A percentile compares a stretch with the other conserved stretches of the same genome.
phyloP scores from a whole-genome alignment of 768 basidiomycete species.

The Chalciporus pseudorubinellus region DNA sequence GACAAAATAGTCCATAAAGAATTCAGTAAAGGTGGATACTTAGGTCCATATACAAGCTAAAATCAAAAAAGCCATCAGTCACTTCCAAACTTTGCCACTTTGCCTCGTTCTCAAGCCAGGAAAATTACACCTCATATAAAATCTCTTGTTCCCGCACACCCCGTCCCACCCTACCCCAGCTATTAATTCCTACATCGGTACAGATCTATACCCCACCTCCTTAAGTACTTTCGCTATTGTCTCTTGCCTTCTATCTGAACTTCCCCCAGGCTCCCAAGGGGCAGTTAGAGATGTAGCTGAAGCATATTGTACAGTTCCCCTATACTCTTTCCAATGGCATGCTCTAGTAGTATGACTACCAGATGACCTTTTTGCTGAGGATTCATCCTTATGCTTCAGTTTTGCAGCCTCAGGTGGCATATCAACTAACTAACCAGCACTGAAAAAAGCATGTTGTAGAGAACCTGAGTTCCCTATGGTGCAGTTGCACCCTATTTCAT shows the following conservation, averaged over 20 bases:
- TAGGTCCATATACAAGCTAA: background rate
- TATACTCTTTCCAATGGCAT: constrained; percentile 36
- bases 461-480: no score
- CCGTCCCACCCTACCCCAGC: constrained; percentile 17
- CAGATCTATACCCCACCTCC: background rate
- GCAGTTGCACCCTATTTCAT: no score
- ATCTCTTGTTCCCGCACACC: constrained; percentile 25
- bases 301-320: constrained; percentile 21
- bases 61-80: constrained; percentile 18
- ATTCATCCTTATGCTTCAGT: constrained; percentile 30
- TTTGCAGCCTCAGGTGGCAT: constrained; percentile 17
- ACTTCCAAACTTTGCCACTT: constrained; percentile 29
- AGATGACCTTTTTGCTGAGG: constrained; percentile 12
- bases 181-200: constrained; percentile 34
- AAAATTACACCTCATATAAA: constrained; percentile 28
- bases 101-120: constrained; percentile 29
- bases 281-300: background rate
- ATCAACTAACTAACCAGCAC: no score
- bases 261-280: background rate
- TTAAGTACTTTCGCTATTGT: constrained; percentile 2
- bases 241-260: no score
- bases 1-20: background rate
- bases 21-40: background rate
- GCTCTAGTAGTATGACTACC: constrained; percentile 25
- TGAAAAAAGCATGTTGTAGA: no score